Evolutionary conservation across 139 green algal species (phyloP).

Genomic region (Chlorella ohadii): DNA sequence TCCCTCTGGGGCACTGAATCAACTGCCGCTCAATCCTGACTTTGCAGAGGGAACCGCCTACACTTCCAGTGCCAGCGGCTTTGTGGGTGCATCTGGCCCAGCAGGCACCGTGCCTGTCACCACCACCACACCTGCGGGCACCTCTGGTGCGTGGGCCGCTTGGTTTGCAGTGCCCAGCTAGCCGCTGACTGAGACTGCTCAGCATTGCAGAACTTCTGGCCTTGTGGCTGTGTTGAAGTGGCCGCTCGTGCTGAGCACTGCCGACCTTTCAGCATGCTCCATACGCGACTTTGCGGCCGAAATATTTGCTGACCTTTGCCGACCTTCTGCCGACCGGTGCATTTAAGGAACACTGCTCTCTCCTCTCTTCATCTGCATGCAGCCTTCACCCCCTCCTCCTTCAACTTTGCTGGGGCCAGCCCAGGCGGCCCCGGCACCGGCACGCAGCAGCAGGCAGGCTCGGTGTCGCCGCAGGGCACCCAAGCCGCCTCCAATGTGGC

Average conservation of each 20-base stretch:
- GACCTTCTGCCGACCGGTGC: no score
- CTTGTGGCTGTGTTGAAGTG: no score
- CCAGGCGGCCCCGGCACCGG: constrained; percentile 8
- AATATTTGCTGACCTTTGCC: no score
- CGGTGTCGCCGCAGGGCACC: not conserved
- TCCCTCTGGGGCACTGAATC: no score
- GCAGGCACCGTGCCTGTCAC: not conserved
- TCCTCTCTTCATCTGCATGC: not conserved
- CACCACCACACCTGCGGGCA: not conserved
- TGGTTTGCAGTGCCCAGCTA: no score
- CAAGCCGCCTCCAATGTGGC: not conserved
- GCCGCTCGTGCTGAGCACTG: no score
- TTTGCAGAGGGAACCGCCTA: constrained; percentile 6
- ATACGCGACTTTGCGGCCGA: no score
- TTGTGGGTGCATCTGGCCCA: not conserved
- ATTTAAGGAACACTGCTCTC: no score
- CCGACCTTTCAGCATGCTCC: no score
- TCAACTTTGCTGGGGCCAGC: constrained; percentile 1
- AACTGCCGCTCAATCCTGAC: no score
- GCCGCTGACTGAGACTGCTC: no score
- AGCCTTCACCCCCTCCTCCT: constrained; percentile 8
- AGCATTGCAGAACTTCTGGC: no score
- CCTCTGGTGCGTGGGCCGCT: not conserved
- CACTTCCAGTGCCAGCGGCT: not conserved
- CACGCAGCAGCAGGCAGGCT: constrained; percentile 23